These are phyloP conservation scores for Paraconiothyrium brasiliense DNA, from an alignment of 2,329 filamentous ascomycete species.

Conservation along the genomic window DNA sequence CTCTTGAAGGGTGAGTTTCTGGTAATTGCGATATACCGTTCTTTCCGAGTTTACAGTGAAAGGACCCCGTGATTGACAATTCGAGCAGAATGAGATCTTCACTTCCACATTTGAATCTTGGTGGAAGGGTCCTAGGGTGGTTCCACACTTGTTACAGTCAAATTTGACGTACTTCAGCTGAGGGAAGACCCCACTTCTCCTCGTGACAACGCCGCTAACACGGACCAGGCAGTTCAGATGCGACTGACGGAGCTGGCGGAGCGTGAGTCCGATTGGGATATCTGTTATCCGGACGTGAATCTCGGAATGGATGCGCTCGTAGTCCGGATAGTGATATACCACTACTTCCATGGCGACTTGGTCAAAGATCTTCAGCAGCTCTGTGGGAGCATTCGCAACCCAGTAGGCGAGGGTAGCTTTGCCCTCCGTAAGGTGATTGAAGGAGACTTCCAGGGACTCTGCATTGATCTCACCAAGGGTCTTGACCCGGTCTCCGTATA, in stretches of 20 bases:
- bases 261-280: conserved; percentile 91
- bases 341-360: conserved; percentile 97
- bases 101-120: conserved; percentile 97
- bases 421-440: conserved; percentile 86
- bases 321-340: conserved; percentile 94
- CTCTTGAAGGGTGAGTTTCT: conserved; percentile 96
- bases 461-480: conserved; percentile 98
- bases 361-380: conserved; percentile 95
- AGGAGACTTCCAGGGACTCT: conserved; percentile 95
- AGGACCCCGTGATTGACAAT: conserved; percentile 92
- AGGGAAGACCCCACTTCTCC: conserved; percentile 93
- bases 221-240: conserved; percentile 96
- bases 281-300: conserved; percentile 98
- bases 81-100: conserved; percentile 95
- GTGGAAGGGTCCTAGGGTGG: conserved; percentile 93
- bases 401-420: conserved; percentile 97
- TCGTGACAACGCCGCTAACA: conserved; percentile 93
- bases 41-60: conserved; percentile 97
- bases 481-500: conserved; percentile 93
- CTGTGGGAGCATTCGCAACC: conserved; percentile 92
- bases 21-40: conserved; percentile 98
- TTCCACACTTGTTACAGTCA: conserved; percentile 91
- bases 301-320: conserved; percentile 95
- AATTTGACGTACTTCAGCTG: conserved; percentile 99
- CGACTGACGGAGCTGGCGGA: conserved; percentile 92